Conservation (phyloP, 305 asterid species). For the Lippia alba region DNA sequence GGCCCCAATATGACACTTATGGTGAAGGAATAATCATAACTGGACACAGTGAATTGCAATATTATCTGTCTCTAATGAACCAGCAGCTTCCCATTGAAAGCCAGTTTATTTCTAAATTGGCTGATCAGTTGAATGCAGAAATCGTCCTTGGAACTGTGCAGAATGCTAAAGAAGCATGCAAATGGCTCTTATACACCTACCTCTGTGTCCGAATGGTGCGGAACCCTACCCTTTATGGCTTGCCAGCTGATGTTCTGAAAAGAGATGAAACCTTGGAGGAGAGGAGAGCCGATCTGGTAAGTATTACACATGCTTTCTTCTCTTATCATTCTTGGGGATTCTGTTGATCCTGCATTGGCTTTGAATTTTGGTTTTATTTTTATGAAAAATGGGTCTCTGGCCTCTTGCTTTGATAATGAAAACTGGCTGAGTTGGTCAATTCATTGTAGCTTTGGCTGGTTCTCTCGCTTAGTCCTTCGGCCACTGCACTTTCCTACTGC, state of each 20-base stretch:
- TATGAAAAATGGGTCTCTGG: background rate
- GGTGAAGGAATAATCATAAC: slow-evolving; percentile 97
- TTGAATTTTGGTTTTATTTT: slow-evolving; percentile 4
- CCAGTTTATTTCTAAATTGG: slow-evolving; percentile 87
- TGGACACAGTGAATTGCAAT: slow-evolving; percentile 83
- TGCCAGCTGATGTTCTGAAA: slow-evolving; percentile 65
- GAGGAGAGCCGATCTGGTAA: slow-evolving; percentile 94
- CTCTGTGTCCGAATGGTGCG: slow-evolving; percentile 87
- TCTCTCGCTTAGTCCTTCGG: too few relatives aligned
- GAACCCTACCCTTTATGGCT: slow-evolving; percentile 87
- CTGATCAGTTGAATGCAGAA: slow-evolving; percentile 98
- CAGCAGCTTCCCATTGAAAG: slow-evolving; percentile 98
- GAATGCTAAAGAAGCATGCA: slow-evolving; percentile 93
- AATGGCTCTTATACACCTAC: slow-evolving; percentile 89
- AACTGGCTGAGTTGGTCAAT: too few relatives aligned
- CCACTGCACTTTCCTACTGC: too few relatives aligned
- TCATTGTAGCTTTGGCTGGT: too few relatives aligned
- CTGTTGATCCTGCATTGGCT: slow-evolving; percentile 12
- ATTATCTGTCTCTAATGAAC: slow-evolving; percentile 90
- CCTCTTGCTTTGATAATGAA: background rate
- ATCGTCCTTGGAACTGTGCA: slow-evolving; percentile 96
- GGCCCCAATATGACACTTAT: slow-evolving; percentile 91
- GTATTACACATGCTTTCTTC: slow-evolving; percentile 27
- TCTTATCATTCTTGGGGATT: slow-evolving; percentile 4
- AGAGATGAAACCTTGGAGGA: slow-evolving; percentile 66